A percentile compares a stretch with the other conserved stretches of the same genome.
Conservation (phyloP, 208 protist genomes). For the Trypanosoma melophagium region DNA sequence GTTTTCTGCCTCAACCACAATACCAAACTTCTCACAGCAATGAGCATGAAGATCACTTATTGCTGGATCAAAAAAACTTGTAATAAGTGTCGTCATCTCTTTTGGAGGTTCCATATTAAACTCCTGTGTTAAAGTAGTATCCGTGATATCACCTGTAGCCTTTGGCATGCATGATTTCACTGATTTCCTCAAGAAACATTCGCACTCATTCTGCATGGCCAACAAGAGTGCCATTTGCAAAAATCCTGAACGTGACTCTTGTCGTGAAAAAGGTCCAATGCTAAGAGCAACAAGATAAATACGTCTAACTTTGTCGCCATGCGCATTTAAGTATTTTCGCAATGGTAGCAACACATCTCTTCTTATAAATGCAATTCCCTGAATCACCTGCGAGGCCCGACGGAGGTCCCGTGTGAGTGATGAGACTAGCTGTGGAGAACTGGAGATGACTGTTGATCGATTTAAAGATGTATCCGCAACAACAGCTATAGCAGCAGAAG, state of each 20-base stretch:
- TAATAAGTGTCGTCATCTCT: not conserved
- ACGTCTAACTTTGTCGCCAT: not conserved
- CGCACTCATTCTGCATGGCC: conserved; percentile 30
- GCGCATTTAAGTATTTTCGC: conserved; percentile 8
- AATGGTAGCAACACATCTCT: conserved; percentile 23
- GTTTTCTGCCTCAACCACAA: conserved; percentile 48
- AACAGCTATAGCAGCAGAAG: not conserved
- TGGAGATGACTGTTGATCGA: not conserved
- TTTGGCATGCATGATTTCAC: not conserved
- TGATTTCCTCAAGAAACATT: conserved; percentile 5
- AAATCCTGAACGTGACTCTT: conserved; percentile 40
- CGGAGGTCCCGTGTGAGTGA: conserved; percentile 29
- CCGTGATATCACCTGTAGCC: not conserved
- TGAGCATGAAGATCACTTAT: conserved; percentile 26
- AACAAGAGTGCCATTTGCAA: conserved; percentile 59
- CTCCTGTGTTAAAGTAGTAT: not conserved
- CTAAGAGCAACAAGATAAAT: conserved; percentile 47
- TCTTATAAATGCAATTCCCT: conserved; percentile 9
- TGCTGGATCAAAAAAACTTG: conserved; percentile 39
- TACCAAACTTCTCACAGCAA: conserved; percentile 42
- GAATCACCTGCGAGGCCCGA: conserved; percentile 18
- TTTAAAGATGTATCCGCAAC: too few relatives aligned
- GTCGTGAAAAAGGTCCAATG: conserved; percentile 46
- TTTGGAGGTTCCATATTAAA: not conserved
- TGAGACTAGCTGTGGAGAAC: conserved; percentile 2